Conservation (phyloP, 208 protist genomes). For the Wallacemonas sp. region DNA sequence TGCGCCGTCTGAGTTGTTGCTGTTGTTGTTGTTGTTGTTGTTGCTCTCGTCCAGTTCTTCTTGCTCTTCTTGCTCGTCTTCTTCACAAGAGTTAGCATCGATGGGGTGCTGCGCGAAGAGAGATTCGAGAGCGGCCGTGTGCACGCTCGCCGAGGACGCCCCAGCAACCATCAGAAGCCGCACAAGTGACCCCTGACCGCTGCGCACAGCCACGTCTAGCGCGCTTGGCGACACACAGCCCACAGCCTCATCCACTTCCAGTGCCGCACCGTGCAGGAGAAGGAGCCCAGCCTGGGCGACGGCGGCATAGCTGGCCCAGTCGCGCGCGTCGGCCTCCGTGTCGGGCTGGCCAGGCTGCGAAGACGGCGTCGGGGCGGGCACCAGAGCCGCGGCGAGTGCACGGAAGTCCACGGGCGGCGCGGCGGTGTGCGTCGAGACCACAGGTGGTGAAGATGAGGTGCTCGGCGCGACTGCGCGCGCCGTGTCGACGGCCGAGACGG, state of each 20-base stretch:
- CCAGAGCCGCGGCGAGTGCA: background rate
- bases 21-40: no score
- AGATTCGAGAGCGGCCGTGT: background rate
- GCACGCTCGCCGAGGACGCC: slow-evolving; percentile 22
- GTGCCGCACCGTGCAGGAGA: background rate
- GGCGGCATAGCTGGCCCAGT: background rate
- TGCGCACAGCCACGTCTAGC: slow-evolving; percentile 8
- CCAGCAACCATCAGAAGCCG: slow-evolving; percentile 2
- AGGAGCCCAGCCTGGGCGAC: background rate
- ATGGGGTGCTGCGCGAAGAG: background rate
- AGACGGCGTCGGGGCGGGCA: background rate
- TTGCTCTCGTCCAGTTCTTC: no score
- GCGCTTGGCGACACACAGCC: background rate
- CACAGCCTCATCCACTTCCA: no score
- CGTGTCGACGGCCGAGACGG: no score
- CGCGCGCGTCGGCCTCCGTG: background rate
- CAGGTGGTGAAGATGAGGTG: no score
- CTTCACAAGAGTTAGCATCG: background rate
- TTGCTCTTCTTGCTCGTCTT: background rate
- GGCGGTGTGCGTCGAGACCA: no score
- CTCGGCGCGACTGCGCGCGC: no score
- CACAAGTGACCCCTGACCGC: background rate
- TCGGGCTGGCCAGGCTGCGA: background rate
- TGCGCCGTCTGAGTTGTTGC: background rate
- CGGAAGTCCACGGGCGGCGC: slow-evolving; percentile 7